Evolutionary conservation across 1,284 basidiomycete genomes (phyloP).

Genomic region (Mycosarcoma mackinlayi): DNA sequence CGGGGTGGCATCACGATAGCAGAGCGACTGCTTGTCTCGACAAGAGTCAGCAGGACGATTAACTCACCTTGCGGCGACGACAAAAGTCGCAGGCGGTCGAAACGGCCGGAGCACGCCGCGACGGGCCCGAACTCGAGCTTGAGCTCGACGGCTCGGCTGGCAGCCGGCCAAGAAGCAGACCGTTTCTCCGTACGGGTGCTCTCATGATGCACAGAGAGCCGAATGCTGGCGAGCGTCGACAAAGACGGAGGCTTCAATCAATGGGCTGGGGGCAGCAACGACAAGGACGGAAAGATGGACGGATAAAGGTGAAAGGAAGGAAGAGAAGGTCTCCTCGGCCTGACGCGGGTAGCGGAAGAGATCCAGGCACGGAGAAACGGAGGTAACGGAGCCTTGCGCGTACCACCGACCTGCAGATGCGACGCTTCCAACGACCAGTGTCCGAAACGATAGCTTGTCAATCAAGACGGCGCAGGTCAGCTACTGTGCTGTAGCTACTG

Average conservation of each 20-base stretch:
- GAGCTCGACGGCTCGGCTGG: neutral
- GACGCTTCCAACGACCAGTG: no score
- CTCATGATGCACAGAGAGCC: no score
- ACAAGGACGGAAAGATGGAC: constrained; percentile 1
- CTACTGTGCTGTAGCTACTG: no score
- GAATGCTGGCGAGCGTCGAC: no score
- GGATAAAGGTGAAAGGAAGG: neutral
- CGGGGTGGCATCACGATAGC: no score
- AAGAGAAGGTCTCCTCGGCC: neutral
- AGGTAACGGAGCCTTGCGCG: no score
- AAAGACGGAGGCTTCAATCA: neutral
- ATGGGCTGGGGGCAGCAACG: neutral
- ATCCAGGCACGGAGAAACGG: neutral
- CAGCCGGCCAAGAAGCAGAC: neutral
- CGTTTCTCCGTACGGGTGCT: neutral
- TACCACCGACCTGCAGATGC: no score
- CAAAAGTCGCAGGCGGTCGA: constrained; percentile 29
- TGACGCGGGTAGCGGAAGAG: neutral
- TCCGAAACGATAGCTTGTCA: no score
- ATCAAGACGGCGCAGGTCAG: no score
- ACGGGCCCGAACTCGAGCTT: neutral
- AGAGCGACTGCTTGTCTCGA: no score
- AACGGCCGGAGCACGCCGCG: constrained; percentile 11
- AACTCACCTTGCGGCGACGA: constrained; percentile 22
- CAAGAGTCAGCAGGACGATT: neutral